Evolutionary conservation across 352 stramenopile genomes (phyloP), one percentile per base, ranked within the genome.

Genomic region (Peronospora tabacina): DNA sequence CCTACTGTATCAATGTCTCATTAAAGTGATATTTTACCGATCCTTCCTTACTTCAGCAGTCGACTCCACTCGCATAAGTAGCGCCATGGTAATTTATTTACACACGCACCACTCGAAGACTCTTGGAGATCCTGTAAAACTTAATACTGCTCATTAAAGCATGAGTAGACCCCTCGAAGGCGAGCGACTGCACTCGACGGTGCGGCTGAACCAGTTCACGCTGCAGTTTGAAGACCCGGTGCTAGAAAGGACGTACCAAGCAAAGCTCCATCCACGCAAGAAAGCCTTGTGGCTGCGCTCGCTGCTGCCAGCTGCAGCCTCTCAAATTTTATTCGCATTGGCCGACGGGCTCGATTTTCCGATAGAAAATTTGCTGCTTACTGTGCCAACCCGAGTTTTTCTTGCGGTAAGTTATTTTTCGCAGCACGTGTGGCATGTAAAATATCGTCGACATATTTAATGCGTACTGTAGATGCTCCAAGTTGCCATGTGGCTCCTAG

Each of bases 241-340:
- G 28, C 72, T 91, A 20, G 81, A 91, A 47, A 48, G 49, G 11
- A 63, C 67, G 36, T 91, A 89, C 54, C 63, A 82, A 39, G 75
- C 81, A 19, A 69, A 60, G 44, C 66, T 72, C 7, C 75, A 91
- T 53, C 68, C 55, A 17, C 80, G 80, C 49, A 89, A 91, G 70
- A 91, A 89, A 60, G 75, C 70, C 56, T 68, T 91, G 7, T 91
- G 80, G 80, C 55, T 91, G 57, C 75, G 80, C 47, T 87, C 75
- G 55, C 63, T 91, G n/a, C 58, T 88, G 29, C 80, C 80, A 0
- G 77, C 80, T 12, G 77, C 80, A 0, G 69, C 65, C 22, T 82
- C 71, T 29, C 81, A 91, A 58, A 48, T 91, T 52, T 64, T 91
- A 44, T 91, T 91, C 50, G 75, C 75, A 0, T 53, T 87, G 8